These are phyloP conservation scores for Isoetes engelmannii DNA, from an alignment of 83 land plant genomes.

Conservation along the genomic window DNA sequence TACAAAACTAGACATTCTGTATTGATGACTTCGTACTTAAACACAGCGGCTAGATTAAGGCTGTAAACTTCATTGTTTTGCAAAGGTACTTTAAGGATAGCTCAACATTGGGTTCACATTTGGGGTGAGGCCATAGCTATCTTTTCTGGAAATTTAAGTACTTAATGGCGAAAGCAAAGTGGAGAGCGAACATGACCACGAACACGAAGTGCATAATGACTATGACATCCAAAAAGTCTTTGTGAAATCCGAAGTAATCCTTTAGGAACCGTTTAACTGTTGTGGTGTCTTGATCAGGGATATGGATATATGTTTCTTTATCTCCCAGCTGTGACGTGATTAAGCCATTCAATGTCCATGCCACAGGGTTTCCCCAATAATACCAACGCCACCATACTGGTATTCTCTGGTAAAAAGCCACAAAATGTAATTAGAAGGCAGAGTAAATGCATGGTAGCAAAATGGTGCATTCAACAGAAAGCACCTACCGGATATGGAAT, in stretches of 20 bases:
- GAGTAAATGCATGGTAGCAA: background rate
- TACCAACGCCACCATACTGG: conserved; percentile 45
- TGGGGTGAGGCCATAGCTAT: background rate
- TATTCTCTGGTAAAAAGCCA: conserved; percentile 27
- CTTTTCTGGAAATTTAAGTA: background rate
- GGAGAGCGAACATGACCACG: background rate
- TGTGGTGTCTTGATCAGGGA: background rate
- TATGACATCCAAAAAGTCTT: background rate
- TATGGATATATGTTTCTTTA: background rate
- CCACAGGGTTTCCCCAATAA: background rate
- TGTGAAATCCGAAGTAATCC: conserved; percentile 1
- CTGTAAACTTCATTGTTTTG: no score
- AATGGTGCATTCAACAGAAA: background rate
- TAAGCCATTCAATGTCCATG: conserved; percentile 1
- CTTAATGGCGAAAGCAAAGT: background rate
- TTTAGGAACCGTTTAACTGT: background rate
- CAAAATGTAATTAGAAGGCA: conserved; percentile 5
- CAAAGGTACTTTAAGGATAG: no score
- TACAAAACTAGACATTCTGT: no score
- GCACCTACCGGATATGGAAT: conserved; percentile 42
- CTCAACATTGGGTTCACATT: no score
- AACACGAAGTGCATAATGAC: background rate
- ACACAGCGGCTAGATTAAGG: no score
- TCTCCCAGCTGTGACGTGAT: conserved; percentile 1
- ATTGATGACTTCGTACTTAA: no score